A percentile compares a stretch with the other conserved stretches of the same genome.
Evolutionary conservation across 2,329 filamentous ascomycete genomes (phyloP).

Genomic region (Fusarium longipes): DNA sequence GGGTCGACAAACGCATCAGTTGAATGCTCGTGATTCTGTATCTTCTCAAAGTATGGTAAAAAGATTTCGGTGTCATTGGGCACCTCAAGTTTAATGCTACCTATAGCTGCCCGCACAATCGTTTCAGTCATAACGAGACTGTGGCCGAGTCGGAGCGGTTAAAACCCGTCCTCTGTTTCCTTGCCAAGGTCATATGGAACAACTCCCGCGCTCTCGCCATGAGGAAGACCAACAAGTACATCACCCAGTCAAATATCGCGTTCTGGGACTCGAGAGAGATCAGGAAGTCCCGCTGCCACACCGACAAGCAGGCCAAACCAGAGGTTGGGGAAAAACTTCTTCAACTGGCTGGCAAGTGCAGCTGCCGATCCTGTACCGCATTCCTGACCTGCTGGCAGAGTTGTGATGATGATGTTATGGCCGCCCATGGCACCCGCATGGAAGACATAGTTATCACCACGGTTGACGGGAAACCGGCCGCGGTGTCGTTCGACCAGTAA

Average conservation of each 20-base stretch:
- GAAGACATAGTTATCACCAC: slow-evolving; percentile 53
- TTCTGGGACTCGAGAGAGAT: slow-evolving; percentile 25
- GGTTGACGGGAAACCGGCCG: slow-evolving; percentile 48
- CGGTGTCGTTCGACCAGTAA: slow-evolving; percentile 50
- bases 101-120: slow-evolving; percentile 51
- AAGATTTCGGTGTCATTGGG: slow-evolving; percentile 41
- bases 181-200: slow-evolving; percentile 52
- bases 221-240: slow-evolving; percentile 49
- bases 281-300: slow-evolving; percentile 52
- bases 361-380: slow-evolving; percentile 52
- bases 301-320: slow-evolving; percentile 54
- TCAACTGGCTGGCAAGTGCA: slow-evolving; percentile 51
- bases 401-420: slow-evolving; percentile 43
- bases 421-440: slow-evolving; percentile 52
- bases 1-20: slow-evolving; percentile 49
- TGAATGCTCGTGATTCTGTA: slow-evolving; percentile 34
- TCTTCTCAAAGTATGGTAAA: slow-evolving; percentile 43
- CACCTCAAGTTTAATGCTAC: slow-evolving; percentile 46
- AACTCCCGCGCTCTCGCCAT: slow-evolving; percentile 43
- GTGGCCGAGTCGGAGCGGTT: slow-evolving; percentile 43
- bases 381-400: not conserved
- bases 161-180: slow-evolving; percentile 47
- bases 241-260: slow-evolving; percentile 55
- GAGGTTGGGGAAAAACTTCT: slow-evolving; percentile 51
- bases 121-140: slow-evolving; percentile 46